phyloP scores from a whole-genome alignment of 371 early-diverging fungal species.

The Spraguea lophii region DNA sequence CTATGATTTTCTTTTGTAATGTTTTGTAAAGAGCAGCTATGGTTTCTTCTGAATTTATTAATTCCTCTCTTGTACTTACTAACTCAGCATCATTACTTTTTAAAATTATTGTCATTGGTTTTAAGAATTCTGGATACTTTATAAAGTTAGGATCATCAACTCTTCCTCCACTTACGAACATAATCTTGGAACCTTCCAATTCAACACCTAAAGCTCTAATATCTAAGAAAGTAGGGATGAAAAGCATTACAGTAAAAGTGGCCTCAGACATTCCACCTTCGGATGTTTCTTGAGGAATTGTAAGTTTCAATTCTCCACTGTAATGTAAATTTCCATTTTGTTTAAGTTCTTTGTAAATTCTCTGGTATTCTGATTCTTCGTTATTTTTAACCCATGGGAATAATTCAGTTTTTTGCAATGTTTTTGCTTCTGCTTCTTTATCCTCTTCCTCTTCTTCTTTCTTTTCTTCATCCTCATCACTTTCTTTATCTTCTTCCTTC shows the following conservation, averaged over 20 bases:
- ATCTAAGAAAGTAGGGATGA: slow-evolving; percentile 4
- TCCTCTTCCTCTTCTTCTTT: not conserved
- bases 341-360: not conserved
- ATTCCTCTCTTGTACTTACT: not conserved
- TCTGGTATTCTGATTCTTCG: not conserved
- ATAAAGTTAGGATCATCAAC: not conserved
- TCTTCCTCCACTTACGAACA: not conserved
- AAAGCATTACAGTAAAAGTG: not conserved
- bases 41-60: slow-evolving; percentile 1
- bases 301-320: not conserved
- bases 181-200: not conserved
- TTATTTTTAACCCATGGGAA: slow-evolving; percentile 1
- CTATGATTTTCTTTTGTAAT: not conserved
- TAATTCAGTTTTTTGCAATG: not conserved
- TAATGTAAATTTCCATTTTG: not conserved
- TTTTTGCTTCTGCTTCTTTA: too few relatives aligned
- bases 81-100: slow-evolving; percentile 1
- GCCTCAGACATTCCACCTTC: not conserved
- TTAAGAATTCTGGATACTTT: not conserved
- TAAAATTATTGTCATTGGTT: not conserved
- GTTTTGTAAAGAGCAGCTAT: not conserved
- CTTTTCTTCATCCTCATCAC: not conserved
- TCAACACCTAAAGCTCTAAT: slow-evolving; percentile 4
- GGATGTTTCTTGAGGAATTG: not conserved
- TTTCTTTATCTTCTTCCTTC: slow-evolving; percentile 6